Evolutionary conservation across 2,329 filamentous ascomycete genomes (phyloP).

Genomic region (Microsporum audouinii): DNA sequence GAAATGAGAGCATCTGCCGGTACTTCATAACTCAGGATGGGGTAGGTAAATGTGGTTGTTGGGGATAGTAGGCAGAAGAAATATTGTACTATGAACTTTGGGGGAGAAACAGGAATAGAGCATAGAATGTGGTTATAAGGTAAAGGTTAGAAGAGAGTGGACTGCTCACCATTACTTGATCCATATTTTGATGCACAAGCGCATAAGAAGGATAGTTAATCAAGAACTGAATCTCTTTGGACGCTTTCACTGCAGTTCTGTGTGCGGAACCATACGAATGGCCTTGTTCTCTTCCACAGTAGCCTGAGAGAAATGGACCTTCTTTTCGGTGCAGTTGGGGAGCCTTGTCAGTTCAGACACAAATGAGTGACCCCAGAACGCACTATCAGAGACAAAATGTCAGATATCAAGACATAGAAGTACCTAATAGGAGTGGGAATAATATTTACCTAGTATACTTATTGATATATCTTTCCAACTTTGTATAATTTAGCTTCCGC

Average conservation of each 20-base stretch:
- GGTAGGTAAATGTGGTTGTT: not conserved
- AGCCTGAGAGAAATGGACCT: slow-evolving; percentile 22
- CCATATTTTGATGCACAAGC: too few species aligned
- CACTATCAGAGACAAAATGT: slow-evolving; percentile 36
- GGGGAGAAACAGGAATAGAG: not conserved
- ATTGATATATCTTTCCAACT: slow-evolving; percentile 87
- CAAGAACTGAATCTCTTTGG: too few species aligned
- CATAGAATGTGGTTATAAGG: not conserved
- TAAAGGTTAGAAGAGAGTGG: not conserved
- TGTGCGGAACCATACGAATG: not conserved
- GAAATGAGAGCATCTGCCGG: not conserved
- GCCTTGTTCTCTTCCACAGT: not conserved
- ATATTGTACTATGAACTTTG: not conserved
- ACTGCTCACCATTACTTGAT: too few species aligned
- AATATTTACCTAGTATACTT: slow-evolving; percentile 72
- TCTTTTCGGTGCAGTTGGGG: slow-evolving; percentile 42
- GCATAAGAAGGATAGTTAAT: too few species aligned
- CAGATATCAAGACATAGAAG: not conserved
- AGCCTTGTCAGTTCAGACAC: slow-evolving; percentile 65
- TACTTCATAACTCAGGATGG: not conserved
- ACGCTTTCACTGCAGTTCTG: not conserved
- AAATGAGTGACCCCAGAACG: slow-evolving; percentile 93
- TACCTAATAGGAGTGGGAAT: not conserved
- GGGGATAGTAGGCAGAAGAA: not conserved
- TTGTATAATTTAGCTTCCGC: slow-evolving; percentile 74